Base-by-base conservation (phyloP, 2,329 filamentous ascomycete genomes). In the Talaromyces sp. region DNA sequence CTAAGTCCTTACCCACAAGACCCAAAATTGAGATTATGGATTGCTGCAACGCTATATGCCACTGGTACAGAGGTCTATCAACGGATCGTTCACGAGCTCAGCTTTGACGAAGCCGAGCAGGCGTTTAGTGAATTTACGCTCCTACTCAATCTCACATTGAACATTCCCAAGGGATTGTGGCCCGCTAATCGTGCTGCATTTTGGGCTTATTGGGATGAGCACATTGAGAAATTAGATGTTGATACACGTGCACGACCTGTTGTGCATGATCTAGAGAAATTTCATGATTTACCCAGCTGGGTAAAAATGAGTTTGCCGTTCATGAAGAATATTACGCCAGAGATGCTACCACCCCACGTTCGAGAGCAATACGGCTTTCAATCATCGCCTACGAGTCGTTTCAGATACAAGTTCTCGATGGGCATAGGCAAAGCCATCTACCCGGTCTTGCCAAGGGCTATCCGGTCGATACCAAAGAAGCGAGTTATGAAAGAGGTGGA, bases 41-140 rank as follows among this genome's bases (percentile, higher is more conserved):
- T 76, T 57, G 70, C 74, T 2, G 75, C 75, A 1, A 77, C 75
- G 2, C 64, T 77, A 56, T 77, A 77, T 65, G 74, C 74, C 19
- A 77, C 74, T 16, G 71, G 73, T 3, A 76, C 74, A 6, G 75
- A 77, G 59, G 72, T 76, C 66, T 77, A 76, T 66, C 75, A 77
- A 68, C 73, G 75, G 11, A 71, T 77, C 60, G 76, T 76, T 48
- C 73, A 74, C 3, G 69, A 70, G 22, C 70, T 77, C 19, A 71
- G 72, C 59, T 72, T 73, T 48, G 66, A 71, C 19, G 74, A 72
- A 1, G 74, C 75, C 4, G 70, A 77, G 41, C 71, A 68, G 7
- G 73, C 70, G 3, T 77, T 76, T 54, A 52, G 61, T 35, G 75
- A 77, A 63, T 77, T 74, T 60, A 66, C 71, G 5, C 58, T 73